Conservation (phyloP, 2,329 filamentous ascomycete species). For the Trichoderma cornu-damae region DNA sequence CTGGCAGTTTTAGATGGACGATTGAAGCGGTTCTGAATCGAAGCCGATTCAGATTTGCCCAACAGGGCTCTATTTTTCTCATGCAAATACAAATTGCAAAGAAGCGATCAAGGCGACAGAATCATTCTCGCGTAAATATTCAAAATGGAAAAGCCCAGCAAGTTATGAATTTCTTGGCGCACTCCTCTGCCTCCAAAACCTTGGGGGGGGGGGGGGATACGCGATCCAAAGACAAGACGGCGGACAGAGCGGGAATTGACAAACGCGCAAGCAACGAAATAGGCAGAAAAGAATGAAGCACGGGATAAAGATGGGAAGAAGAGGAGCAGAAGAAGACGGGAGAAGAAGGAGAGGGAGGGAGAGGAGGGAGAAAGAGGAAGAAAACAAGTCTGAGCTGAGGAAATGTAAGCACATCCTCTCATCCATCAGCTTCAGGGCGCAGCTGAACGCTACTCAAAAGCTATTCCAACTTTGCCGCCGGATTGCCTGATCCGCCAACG, state of each 20-base stretch:
- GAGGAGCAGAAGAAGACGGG: neutral
- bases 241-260: neutral
- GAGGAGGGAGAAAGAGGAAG: neutral
- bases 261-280: neutral
- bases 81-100: neutral
- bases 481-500: constrained; percentile 11
- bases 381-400: neutral
- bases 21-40: neutral
- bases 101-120: neutral
- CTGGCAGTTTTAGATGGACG: neutral
- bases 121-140: neutral
- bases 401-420: neutral
- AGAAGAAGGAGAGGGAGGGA: neutral
- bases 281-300: neutral
- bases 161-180: neutral
- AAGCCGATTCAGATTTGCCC: neutral
- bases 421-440: constrained; percentile 13
- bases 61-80: neutral
- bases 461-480: constrained; percentile 13
- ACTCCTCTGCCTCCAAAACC: neutral
- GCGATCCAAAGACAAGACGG: neutral
- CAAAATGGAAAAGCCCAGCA: neutral
- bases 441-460: constrained; percentile 11
- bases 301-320: neutral
- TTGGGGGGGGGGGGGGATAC: neutral